Percentiles rank a stretch among this genome's conserved stretches.
Conservation (phyloP, 768 basidiomycete genomes). For the Dioszegia aurantiaca region DNA sequence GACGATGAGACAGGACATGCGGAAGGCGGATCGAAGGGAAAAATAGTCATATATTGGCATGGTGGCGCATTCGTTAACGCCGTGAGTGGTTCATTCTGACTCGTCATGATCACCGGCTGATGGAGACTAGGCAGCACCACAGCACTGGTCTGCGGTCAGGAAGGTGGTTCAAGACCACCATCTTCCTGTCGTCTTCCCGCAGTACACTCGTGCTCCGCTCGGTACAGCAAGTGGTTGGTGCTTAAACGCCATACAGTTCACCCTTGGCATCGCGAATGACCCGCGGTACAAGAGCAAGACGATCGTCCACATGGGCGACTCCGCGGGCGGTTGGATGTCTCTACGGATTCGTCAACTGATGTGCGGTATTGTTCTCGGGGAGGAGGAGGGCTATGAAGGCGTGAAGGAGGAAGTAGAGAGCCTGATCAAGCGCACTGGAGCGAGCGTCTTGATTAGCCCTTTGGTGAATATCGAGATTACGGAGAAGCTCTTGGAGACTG, state of each 20-base stretch:
- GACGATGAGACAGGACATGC: neutral
- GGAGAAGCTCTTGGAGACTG: constrained; percentile 9
- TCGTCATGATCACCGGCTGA: neutral
- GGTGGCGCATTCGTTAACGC: constrained; percentile 25
- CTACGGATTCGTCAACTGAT: constrained; percentile 13
- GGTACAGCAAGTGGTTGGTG: constrained; percentile 15
- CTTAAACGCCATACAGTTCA: constrained; percentile 16
- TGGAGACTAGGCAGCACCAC: constrained; percentile 8
- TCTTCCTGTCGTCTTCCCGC: constrained; percentile 18
- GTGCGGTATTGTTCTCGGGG: constrained; percentile 8
- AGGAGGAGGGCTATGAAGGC: constrained; percentile 1
- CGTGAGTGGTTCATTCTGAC: constrained; percentile 4
- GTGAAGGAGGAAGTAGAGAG: neutral
- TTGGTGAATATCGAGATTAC: constrained; percentile 13
- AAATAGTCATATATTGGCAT: constrained; percentile 29
- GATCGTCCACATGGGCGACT: constrained; percentile 27
- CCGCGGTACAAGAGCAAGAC: constrained; percentile 21
- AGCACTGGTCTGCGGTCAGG: constrained; percentile 20
- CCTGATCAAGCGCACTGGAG: neutral
- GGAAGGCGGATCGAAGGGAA: neutral
- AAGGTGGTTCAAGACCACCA: constrained; percentile 11
- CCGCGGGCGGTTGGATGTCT: constrained; percentile 27
- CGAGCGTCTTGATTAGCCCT: constrained; percentile 22
- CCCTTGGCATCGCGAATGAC: constrained; percentile 15
- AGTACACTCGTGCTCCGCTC: constrained; percentile 22